A percentile compares a stretch with the other conserved stretches of the same genome.
phyloP scores from a whole-genome alignment of 73 alveolate species.

The Paramecium sonneborni region DNA sequence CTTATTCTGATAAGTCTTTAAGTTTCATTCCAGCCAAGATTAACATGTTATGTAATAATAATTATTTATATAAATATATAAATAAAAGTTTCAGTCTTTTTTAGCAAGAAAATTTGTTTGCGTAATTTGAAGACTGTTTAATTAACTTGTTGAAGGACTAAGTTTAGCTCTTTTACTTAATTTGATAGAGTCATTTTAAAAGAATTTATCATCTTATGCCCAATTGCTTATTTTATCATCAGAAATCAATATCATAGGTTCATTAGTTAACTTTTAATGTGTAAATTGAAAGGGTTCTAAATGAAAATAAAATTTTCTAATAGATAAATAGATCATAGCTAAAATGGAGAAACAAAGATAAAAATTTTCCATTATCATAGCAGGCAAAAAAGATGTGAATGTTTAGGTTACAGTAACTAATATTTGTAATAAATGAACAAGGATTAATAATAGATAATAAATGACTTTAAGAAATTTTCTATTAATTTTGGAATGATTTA shows the following conservation, averaged over 20 bases:
- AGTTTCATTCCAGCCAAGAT: background rate
- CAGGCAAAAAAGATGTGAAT: background rate
- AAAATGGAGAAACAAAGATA: background rate
- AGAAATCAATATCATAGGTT: background rate
- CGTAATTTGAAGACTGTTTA: background rate
- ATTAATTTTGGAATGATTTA: background rate
- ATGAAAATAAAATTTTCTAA: background rate
- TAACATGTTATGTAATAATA: background rate
- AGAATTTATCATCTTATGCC: background rate
- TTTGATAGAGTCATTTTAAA: background rate
- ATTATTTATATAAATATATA: background rate
- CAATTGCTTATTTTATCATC: background rate
- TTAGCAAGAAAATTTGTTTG: background rate
- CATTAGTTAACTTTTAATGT: background rate
- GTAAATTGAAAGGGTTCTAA: background rate
- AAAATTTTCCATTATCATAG: constrained; percentile 10
- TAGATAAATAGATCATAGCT: background rate
- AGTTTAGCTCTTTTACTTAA: background rate
- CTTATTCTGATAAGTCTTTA: background rate
- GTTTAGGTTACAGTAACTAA: background rate
- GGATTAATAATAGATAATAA: background rate
- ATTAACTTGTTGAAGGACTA: background rate
- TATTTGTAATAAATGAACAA: background rate
- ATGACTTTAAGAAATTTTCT: background rate
- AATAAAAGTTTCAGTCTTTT: background rate